Evolutionary conservation across 2,329 filamentous ascomycete genomes (phyloP).

Genomic region (Fusarium sp.): DNA sequence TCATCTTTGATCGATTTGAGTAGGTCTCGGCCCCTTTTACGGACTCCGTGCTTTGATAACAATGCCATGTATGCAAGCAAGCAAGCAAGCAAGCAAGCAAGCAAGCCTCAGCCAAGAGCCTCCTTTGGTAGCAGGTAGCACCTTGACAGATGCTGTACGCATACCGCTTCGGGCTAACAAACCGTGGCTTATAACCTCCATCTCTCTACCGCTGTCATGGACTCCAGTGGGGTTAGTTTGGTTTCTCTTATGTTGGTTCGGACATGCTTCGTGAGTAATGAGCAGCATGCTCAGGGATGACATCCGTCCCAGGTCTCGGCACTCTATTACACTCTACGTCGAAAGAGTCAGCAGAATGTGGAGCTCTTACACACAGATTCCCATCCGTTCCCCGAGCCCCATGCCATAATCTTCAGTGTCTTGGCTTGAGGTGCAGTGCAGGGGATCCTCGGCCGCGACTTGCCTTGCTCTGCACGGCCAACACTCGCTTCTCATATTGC

Average conservation of each 20-base stretch:
- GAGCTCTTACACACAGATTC: constrained; percentile 8
- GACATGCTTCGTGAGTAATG: background rate
- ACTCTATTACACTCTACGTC: constrained; percentile 2
- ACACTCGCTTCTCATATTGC: constrained; percentile 14
- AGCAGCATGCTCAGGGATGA: background rate
- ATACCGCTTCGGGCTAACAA: constrained; percentile 17
- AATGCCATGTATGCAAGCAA: no score
- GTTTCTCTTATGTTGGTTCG: background rate
- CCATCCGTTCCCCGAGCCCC: constrained; percentile 11
- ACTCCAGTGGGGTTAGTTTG: constrained; percentile 10
- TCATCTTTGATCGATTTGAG: no score
- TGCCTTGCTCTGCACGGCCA: constrained; percentile 1
- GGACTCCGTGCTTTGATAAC: no score
- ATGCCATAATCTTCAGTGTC: constrained; percentile 1
- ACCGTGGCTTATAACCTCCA: constrained; percentile 20
- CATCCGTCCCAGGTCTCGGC: no score
- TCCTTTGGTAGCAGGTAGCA: constrained; percentile 6
- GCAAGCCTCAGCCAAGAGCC: background rate
- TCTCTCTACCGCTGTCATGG: constrained; percentile 23
- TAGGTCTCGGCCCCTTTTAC: no score
- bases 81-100: no score
- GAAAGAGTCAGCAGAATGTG: constrained; percentile 6
- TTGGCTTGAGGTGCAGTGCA: constrained; percentile 22
- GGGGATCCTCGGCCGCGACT: constrained; percentile 35
- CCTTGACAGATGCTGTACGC: constrained; percentile 10